These are phyloP conservation scores for Russula ochroleuca DNA, from an alignment of 768 basidiomycete species.

Conservation along the genomic window DNA sequence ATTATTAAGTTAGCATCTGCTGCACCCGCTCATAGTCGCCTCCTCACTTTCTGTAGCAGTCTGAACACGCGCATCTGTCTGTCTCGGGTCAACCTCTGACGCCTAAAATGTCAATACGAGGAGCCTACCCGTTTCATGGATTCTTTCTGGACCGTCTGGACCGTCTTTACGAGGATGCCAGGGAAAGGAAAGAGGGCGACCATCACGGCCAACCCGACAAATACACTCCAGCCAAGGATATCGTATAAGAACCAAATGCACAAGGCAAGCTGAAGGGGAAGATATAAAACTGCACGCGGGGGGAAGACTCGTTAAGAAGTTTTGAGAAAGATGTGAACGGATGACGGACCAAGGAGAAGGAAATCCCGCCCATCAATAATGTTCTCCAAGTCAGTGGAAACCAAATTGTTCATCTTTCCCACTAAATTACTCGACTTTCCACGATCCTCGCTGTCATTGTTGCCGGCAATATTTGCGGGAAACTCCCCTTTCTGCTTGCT, in stretches of 20 bases:
- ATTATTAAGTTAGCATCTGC: slow-evolving; percentile 12
- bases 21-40: too few relatives aligned
- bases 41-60: slow-evolving; percentile 40
- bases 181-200: slow-evolving; percentile 43
- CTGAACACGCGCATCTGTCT: slow-evolving; percentile 48
- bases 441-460: slow-evolving; percentile 2
- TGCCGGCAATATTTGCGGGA: not conserved
- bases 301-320: not conserved
- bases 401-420: slow-evolving; percentile 74
- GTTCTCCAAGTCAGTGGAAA: slow-evolving; percentile 55
- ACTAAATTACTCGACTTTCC: slow-evolving; percentile 45
- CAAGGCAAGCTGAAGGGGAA: slow-evolving; percentile 41
- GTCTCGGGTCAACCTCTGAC: not conserved
- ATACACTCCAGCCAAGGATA: slow-evolving; percentile 50
- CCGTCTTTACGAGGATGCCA: slow-evolving; percentile 37
- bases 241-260: slow-evolving; percentile 42
- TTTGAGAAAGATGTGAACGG: not conserved
- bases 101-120: not conserved
- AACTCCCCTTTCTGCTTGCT: slow-evolving; percentile 20
- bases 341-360: slow-evolving; percentile 18
- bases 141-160: slow-evolving; percentile 37
- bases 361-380: slow-evolving; percentile 33
- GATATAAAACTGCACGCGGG: slow-evolving; percentile 31
- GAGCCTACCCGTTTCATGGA: slow-evolving; percentile 40
- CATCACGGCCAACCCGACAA: slow-evolving; percentile 42